Percentiles rank a stretch among this genome's conserved stretches.
Evolutionary conservation across 768 basidiomycete genomes (phyloP).

Genomic region (Neoboletus subvelutipes): DNA sequence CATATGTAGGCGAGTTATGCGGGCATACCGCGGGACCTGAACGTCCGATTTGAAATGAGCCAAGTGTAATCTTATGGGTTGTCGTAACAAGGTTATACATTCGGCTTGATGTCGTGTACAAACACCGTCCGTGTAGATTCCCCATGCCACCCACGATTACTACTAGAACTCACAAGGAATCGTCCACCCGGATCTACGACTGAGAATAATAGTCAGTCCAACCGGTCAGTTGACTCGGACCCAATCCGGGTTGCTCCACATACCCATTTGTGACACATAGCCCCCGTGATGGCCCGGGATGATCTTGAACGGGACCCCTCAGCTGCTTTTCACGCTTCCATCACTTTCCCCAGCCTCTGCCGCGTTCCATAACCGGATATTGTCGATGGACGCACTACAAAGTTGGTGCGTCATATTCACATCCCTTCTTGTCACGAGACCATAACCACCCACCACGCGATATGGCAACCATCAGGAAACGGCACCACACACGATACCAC

Average conservation of each 20-base stretch:
- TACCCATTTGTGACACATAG: conserved; percentile 89
- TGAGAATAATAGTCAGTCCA: conserved; percentile 41
- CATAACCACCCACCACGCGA: conserved; percentile 72
- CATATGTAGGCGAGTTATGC: conserved; percentile 26
- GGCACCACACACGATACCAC: conserved; percentile 89
- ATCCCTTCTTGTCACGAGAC: conserved; percentile 15
- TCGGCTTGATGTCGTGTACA: conserved; percentile 79
- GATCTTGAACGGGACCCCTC: conserved; percentile 88
- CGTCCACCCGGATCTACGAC: conserved; percentile 83
- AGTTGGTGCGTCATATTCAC: conserved; percentile 21
- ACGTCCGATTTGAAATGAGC: conserved; percentile 30
- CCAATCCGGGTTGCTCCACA: conserved; percentile 35
- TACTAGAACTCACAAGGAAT: conserved; percentile 89
- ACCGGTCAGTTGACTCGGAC: conserved; percentile 24
- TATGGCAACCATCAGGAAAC: conserved; percentile 89
- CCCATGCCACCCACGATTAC: conserved; percentile 92
- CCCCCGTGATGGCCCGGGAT: conserved; percentile 96
- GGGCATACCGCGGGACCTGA: conserved; percentile 37
- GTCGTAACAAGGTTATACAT: conserved; percentile 35
- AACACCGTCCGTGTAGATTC: conserved; percentile 88
- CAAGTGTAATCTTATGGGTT: conserved; percentile 29
- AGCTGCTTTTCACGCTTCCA: conserved; percentile 55
- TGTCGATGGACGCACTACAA: conserved; percentile 84
- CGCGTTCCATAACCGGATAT: conserved; percentile 91
- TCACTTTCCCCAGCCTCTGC: conserved; percentile 73